phyloP scores from a whole-genome alignment of 352 stramenopile species.

The Globisporangium nodosum region DNA sequence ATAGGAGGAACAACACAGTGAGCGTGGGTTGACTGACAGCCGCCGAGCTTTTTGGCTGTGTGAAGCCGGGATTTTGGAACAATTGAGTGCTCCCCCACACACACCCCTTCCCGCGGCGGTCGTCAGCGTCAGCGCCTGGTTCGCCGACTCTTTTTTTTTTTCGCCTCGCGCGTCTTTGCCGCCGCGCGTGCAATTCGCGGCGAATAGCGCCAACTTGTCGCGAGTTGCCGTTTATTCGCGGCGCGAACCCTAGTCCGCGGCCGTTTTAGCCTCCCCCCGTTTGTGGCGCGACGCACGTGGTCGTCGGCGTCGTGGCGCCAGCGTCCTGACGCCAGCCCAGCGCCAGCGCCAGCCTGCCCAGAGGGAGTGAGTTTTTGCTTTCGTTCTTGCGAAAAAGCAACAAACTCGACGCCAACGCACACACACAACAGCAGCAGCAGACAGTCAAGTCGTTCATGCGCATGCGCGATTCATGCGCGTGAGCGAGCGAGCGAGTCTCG shows the following conservation, averaged over 20 bases:
- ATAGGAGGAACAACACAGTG: background rate
- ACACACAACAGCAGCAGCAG: no score
- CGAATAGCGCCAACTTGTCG: background rate
- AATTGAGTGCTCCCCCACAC: background rate
- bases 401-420: no score
- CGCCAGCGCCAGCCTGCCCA: background rate
- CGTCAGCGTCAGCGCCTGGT: background rate
- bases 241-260: background rate
- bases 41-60: background rate
- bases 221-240: background rate
- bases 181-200: background rate
- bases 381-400: background rate
- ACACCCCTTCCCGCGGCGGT: background rate
- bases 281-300: background rate
- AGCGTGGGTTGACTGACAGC: background rate
- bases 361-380: background rate
- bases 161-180: background rate
- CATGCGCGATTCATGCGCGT: no score
- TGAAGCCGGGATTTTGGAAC: slow-evolving; percentile 8
- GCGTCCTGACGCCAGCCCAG: slow-evolving; percentile 3
- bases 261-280: background rate
- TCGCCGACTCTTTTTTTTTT: background rate
- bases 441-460: no score
- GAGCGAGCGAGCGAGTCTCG: no score
- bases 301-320: background rate